Percentiles rank a stretch among this genome's conserved stretches.
Conservation (phyloP, 2,329 filamentous ascomycete species). For the Talaromyces verruculosus region DNA sequence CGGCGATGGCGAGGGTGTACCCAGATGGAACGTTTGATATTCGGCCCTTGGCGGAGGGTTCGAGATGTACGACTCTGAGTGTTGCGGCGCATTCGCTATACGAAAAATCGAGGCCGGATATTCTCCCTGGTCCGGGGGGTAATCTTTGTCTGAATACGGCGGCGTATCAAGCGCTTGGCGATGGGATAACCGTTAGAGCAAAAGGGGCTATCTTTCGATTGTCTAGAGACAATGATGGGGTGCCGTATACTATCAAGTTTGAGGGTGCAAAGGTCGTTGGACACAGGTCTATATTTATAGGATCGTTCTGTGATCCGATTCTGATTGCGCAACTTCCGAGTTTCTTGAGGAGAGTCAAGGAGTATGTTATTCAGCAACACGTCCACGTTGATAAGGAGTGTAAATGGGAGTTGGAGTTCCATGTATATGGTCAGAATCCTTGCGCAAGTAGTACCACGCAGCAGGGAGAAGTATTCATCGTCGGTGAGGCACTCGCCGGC, state of each 20-base stretch:
- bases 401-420: background rate
- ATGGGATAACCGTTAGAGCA: constrained; percentile 42
- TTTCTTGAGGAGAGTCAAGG: background rate
- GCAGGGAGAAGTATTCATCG: constrained; percentile 4
- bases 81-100: constrained; percentile 56
- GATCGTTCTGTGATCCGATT: constrained; percentile 14
- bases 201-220: constrained; percentile 26
- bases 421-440: background rate
- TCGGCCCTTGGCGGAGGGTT: constrained; percentile 38
- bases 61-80: constrained; percentile 48
- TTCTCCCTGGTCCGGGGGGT: constrained; percentile 51
- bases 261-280: constrained; percentile 8
- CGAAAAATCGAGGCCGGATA: constrained; percentile 55
- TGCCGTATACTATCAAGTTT: constrained; percentile 11
- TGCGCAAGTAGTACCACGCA: background rate
- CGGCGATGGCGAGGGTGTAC: constrained; percentile 44
- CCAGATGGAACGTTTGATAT: constrained; percentile 50
- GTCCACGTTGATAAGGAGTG: background rate
- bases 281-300: constrained; percentile 11
- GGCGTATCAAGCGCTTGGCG: constrained; percentile 44
- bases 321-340: constrained; percentile 3
- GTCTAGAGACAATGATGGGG: background rate
- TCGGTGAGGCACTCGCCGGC: background rate
- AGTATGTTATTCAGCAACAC: background rate
- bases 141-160: constrained; percentile 43